Evolutionary conservation across 306 rosid genomes (phyloP), one percentile per base, ranked within the genome.

Genomic region (Cicer pinnatifidum): DNA sequence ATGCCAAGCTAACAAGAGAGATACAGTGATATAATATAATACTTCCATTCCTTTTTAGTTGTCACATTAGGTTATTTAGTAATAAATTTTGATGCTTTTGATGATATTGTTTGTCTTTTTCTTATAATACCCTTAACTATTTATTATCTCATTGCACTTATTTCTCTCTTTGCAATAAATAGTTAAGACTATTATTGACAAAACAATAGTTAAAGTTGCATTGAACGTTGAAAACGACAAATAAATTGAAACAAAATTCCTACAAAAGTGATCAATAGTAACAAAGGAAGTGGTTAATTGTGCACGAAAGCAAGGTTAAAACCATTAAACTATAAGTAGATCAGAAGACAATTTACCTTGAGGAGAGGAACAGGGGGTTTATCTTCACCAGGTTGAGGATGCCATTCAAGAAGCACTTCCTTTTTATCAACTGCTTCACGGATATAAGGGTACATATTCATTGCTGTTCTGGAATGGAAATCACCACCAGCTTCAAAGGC

Each of bases 401-500:
- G 86, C 99, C 99, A 94, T 83, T 94, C 99, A 80, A 94, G 96
- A 83, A 94, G 90, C 79, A 89, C 99, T 71, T 86, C 68, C 76
- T 81, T 80, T 37, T 82, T 64, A 47, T 86, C 76, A 77, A 94
- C 83, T 5, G 99, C 99, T 80, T 94, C 88, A 23, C 90, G 88
- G 74, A 94, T 91, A 84, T 91, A 91, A 7, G 96, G 93, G 80
- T 94, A 94, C 99, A 94, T 94, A 79, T 91, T 94, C 99, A 94
- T 86, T 37, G 99, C 99, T 8, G 99, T 94, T 83, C 99, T 89
- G 23, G 99, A 94, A 84, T 94, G 99, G 80, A 94, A 94, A 84
- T 94, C 99, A 57, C 99, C 99, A 43, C 99, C 99, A 58, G 95
- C 95, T 88, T 82, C 82, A 79, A 94, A 94, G 70, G 97, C 99